Evolutionary conservation across 2,329 filamentous ascomycete species (phyloP), one percentile per base, ranked within the genome.

Genomic region (Didymella arachidicola): DNA sequence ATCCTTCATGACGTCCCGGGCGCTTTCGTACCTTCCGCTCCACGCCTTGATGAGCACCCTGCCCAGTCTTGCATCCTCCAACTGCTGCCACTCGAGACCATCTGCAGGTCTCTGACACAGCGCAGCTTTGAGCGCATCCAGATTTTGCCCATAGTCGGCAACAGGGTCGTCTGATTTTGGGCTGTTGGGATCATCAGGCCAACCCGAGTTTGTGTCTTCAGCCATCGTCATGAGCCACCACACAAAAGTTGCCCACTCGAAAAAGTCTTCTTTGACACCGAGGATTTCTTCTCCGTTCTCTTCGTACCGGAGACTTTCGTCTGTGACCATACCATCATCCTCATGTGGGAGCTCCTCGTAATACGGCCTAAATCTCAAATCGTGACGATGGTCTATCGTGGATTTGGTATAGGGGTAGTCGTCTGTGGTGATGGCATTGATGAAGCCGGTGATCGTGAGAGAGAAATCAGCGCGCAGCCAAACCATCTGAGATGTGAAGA

Each of bases 151-250:
- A 12, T 39, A 11, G 8, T 19, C 36, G 8, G n/a, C 36, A 18
- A 19, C n/a, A 19, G 18, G 18, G 2, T 39, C 36, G 10, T 19
- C n/a, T 18, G 36, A 11, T 5, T 4, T 39, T 2, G 36, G 36
- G 36, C 36, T 39, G 7, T 19, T 39, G 8, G 30, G 19, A 16
- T 47, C 12, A 36, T 36, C 16, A n/a, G 32, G 6, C 32, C 32
- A n/a, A n/a, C 16, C 1, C 16, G 16, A 36, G 32, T 16, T 19
- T n/a, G n/a, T 16, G 7, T 19, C 22, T 29, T 27, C 4, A 19
- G 14, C 46, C 7, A 10, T 18, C 7, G 46, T 48, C 46, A 48
- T 48, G 32, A 48, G 46, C 14, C 46, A 5, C 46, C 46, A 49
- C 32, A 39, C 46, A 14, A 49, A 39, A 8, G 46, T 39, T 3